phyloP scores from a whole-genome alignment of 1,139 yeast genomes.

The Candida tunisiensis region DNA sequence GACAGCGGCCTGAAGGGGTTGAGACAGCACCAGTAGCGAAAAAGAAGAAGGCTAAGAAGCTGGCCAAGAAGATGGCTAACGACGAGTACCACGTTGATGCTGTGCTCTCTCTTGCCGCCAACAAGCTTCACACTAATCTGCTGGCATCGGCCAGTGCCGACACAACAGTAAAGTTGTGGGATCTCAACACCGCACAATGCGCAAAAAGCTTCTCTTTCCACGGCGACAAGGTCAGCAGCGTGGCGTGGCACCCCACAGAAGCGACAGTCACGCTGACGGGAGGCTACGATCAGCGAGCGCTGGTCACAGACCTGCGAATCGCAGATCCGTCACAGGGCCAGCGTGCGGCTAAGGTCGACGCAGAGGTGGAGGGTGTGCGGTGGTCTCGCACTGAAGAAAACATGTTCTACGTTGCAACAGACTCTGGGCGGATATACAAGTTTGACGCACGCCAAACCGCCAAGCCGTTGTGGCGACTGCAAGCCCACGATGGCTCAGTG shows the following conservation, averaged over 20 bases:
- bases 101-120: conserved; percentile 73
- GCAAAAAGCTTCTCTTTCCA: conserved; percentile 34
- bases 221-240: conserved; percentile 66
- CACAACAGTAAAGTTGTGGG: conserved; percentile 91
- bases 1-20: conserved; percentile 38
- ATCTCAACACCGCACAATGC: conserved; percentile 54
- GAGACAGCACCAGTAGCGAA: conserved; percentile 19
- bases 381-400: conserved; percentile 46
- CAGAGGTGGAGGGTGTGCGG: conserved; percentile 70
- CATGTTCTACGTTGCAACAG: conserved; percentile 78
- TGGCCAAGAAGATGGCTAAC: conserved; percentile 44
- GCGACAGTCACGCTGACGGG: conserved; percentile 79
- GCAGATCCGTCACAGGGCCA: conserved; percentile 49
- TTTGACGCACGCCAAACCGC: conserved; percentile 61
- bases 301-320: conserved; percentile 71
- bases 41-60: conserved; percentile 22
- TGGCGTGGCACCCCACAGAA: conserved; percentile 70
- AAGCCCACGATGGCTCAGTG: conserved; percentile 93
- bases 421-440: conserved; percentile 76
- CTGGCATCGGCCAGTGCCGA: conserved; percentile 95
- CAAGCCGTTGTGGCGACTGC: conserved; percentile 81
- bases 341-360: conserved; percentile 43
- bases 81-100: conserved; percentile 89
- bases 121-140: conserved; percentile 65
- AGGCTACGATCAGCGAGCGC: conserved; percentile 77